Conservation (phyloP, 1,284 basidiomycete species). For the Ganoderma sp. region DNA sequence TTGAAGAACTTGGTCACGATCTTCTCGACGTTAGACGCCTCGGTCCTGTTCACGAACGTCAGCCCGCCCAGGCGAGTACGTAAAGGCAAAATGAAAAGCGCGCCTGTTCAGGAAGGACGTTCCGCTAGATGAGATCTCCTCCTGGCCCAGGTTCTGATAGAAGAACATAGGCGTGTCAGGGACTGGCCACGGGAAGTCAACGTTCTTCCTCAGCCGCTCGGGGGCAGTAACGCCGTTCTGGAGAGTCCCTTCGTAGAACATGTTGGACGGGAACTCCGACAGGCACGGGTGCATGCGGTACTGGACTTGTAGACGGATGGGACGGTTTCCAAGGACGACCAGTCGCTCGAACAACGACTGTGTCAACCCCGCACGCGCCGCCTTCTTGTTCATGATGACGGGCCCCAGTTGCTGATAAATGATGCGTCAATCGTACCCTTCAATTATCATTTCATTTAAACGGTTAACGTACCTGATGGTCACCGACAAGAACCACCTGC, state of each 20-base stretch:
- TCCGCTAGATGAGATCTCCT: conserved; percentile 98
- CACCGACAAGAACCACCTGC: conserved; percentile 97
- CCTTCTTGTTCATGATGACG: conserved; percentile 99
- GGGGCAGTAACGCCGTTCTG: conserved; percentile 99
- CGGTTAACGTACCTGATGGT: conserved; percentile 73
- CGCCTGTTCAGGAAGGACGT: conserved; percentile 97
- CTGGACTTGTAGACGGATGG: conserved; percentile 98
- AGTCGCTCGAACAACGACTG: conserved; percentile 98
- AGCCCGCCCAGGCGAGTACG: conserved; percentile 27
- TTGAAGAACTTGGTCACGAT: conserved; percentile 99
- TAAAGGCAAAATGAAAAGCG: conserved; percentile 33
- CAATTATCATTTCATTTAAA: conserved; percentile 11
- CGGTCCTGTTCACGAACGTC: conserved; percentile 67
- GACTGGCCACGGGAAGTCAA: conserved; percentile 99
- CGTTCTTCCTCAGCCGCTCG: conserved; percentile 94
- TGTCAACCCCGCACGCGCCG: conserved; percentile 94
- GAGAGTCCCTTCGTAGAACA: conserved; percentile 99
- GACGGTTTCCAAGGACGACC: conserved; percentile 93
- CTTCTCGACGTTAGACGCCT: conserved; percentile 99
- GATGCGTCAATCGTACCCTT: conserved; percentile 24
- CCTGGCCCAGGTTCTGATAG: conserved; percentile 98
- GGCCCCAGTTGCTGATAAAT: conserved; percentile 86
- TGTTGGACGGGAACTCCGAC: conserved; percentile 99
- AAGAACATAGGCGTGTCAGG: conserved; percentile 99
- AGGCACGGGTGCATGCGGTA: conserved; percentile 99